These are phyloP conservation scores for Carex scoparia DNA, from an alignment of 176 grass and related monocot genomes.

Conservation along the genomic window DNA sequence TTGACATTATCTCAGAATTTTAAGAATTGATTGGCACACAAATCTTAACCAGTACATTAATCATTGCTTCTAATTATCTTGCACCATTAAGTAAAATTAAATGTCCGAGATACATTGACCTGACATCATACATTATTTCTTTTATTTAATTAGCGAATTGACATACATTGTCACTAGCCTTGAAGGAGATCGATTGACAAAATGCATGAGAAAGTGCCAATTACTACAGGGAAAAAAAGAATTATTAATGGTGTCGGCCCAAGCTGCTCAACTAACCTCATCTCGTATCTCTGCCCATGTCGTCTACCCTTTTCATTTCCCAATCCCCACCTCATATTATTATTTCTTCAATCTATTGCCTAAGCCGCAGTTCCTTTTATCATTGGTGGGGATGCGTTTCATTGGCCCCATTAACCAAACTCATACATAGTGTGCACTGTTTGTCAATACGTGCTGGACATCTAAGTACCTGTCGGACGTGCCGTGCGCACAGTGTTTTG, in stretches of 20 bases:
- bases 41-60: not conserved
- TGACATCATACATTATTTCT: not conserved
- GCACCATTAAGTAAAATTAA: not conserved
- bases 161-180: not conserved
- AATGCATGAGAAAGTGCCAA: not conserved
- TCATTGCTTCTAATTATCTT: not conserved
- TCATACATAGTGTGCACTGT: too few species aligned
- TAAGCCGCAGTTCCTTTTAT: not conserved
- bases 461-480: too few species aligned
- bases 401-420: not conserved
- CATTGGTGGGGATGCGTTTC: not conserved
- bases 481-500: too few species aligned
- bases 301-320: not conserved
- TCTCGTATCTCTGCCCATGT: conserved; percentile 12
- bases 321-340: not conserved
- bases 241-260: conserved; percentile 6
- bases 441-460: too few species aligned
- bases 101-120: not conserved
- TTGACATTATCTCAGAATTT: not conserved
- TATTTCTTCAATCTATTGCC: not conserved
- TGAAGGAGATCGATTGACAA: not conserved
- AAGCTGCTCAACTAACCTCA: conserved; percentile 7
- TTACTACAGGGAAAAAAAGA: not conserved
- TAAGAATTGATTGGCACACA: not conserved
- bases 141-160: not conserved